Conservation (phyloP, 805 yeast species). For the Grigorovia yakushimaensis region DNA sequence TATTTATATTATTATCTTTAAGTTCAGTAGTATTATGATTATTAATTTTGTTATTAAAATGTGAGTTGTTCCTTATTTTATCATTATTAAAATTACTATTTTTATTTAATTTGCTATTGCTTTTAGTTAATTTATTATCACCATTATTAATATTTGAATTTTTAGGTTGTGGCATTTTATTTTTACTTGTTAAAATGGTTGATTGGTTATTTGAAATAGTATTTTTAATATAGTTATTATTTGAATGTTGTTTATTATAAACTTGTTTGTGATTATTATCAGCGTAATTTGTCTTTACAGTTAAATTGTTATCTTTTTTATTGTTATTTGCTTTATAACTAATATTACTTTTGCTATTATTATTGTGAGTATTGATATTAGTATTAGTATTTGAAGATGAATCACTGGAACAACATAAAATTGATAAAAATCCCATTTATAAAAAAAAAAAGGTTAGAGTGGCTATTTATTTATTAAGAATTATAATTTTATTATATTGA, state of each 20-base stretch:
- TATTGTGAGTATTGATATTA: slow-evolving; percentile 4
- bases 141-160: background rate
- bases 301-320: background rate
- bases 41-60: background rate
- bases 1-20: background rate
- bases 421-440: slow-evolving; percentile 30
- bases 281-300: background rate
- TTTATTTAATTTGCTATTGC: background rate
- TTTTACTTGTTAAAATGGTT: background rate
- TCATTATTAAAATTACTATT: background rate
- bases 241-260: background rate
- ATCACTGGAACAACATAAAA: slow-evolving; percentile 28
- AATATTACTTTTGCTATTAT: slow-evolving; percentile 2
- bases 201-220: background rate
- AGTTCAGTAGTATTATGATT: background rate
- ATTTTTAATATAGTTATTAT: background rate
- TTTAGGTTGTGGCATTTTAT: background rate
- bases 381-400: slow-evolving; percentile 5
- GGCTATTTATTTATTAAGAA: too few relatives aligned
- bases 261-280: background rate
- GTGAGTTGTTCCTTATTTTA: background rate
- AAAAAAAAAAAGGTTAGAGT: background rate
- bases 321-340: slow-evolving; percentile 1
- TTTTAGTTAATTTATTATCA: background rate
- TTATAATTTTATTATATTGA: too few relatives aligned